phyloP scores from a whole-genome alignment of 768 basidiomycete species.

The Leccinellum albellum region DNA sequence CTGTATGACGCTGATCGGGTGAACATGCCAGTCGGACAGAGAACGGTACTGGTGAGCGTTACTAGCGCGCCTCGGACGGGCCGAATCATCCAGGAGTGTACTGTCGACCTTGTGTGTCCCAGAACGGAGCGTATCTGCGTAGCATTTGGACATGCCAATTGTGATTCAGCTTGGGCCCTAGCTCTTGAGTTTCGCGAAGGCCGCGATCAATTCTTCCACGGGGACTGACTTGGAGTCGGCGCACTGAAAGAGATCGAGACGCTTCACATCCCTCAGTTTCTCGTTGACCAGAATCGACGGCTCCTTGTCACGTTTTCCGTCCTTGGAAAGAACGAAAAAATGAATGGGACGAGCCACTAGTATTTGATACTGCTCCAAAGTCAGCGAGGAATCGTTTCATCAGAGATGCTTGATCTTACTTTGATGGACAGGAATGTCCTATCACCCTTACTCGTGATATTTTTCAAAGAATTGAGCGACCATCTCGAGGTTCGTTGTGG shows the following conservation, averaged over 20 bases:
- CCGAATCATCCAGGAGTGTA: neutral
- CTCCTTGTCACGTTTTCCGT: slow-evolving; percentile 44
- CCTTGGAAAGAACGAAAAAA: neutral
- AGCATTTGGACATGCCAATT: slow-evolving; percentile 57
- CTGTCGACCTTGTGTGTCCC: slow-evolving; percentile 22
- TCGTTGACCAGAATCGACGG: slow-evolving; percentile 37
- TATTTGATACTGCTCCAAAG: neutral
- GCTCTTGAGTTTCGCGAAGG: slow-evolving; percentile 38
- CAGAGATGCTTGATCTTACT: slow-evolving; percentile 5
- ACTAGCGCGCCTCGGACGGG: neutral
- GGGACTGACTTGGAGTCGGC: slow-evolving; percentile 43
- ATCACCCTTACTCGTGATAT: slow-evolving; percentile 34
- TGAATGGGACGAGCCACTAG: too few relatives aligned
- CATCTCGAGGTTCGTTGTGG: slow-evolving; percentile 46
- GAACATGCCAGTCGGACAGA: slow-evolving; percentile 33
- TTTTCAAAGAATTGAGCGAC: slow-evolving; percentile 47
- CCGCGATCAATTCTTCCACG: slow-evolving; percentile 44
- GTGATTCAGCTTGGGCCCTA: slow-evolving; percentile 45
- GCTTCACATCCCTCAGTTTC: slow-evolving; percentile 50
- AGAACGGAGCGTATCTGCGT: slow-evolving; percentile 44
- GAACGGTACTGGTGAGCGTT: neutral
- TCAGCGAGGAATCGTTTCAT: neutral
- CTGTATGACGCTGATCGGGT: slow-evolving; percentile 37
- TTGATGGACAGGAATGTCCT: slow-evolving; percentile 36
- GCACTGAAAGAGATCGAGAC: slow-evolving; percentile 56